These are phyloP conservation scores for Akanthomyces uredinophilus DNA, from an alignment of 2,329 filamentous ascomycete species.

Conservation along the genomic window DNA sequence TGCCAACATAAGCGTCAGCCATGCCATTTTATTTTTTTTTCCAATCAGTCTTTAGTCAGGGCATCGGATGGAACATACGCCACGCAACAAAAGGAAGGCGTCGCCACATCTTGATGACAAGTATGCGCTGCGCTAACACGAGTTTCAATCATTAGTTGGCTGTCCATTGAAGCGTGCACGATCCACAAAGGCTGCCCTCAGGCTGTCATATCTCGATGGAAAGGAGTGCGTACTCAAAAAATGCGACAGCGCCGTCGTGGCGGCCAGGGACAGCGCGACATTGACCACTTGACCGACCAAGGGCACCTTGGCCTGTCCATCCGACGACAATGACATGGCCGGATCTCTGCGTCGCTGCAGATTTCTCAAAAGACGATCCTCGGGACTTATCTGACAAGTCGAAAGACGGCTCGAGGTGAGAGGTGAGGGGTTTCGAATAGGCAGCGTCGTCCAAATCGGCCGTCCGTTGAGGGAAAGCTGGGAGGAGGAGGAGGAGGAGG, in stretches of 20 bases:
- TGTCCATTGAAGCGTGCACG: too few species aligned
- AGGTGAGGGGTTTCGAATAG: neutral
- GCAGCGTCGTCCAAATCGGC: neutral
- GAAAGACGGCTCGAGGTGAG: too few species aligned
- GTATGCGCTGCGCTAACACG: slow-evolving; percentile 31
- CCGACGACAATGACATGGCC: neutral
- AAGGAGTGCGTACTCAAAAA: slow-evolving; percentile 30
- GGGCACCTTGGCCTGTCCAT: slow-evolving; percentile 22
- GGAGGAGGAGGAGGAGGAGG: too few species aligned
- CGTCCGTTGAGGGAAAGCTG: neutral
- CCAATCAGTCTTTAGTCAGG: neutral
- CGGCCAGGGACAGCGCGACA: slow-evolving; percentile 30
- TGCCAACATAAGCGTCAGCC: neutral
- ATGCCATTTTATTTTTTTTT: too few species aligned
- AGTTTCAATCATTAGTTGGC: neutral
- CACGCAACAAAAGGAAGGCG: slow-evolving; percentile 39
- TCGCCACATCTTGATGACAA: slow-evolving; percentile 34
- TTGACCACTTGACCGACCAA: slow-evolving; percentile 31
- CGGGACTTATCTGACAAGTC: neutral
- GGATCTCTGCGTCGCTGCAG: neutral
- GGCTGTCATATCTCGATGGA: neutral
- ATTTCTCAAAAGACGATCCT: neutral
- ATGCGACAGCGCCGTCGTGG: slow-evolving; percentile 30
- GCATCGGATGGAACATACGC: slow-evolving; percentile 29
- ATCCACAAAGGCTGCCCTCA: neutral